Evolutionary conservation across 495 filamentous ascomycete species (phyloP).

Genomic region (Venustampulla echinocandica): DNA sequence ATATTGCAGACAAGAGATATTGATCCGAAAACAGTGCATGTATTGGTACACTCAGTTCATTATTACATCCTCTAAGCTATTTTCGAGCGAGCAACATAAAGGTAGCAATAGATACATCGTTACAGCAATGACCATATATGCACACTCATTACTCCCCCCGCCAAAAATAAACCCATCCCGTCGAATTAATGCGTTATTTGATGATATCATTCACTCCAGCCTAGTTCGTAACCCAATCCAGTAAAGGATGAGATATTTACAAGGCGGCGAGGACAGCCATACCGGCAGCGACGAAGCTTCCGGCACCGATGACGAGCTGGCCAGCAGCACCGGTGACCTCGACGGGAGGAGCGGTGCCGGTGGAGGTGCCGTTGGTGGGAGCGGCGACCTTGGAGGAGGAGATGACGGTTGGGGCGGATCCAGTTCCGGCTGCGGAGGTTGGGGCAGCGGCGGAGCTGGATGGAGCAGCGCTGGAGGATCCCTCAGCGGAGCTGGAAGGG

Average conservation of each 20-base stretch:
- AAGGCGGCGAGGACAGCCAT: constrained; percentile 6
- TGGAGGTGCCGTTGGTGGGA: constrained; percentile 17
- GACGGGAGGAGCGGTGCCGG: constrained; percentile 14
- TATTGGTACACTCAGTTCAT: neutral
- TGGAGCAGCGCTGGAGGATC: constrained; percentile 29
- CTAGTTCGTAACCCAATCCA: neutral
- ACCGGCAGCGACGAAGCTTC: constrained; percentile 2
- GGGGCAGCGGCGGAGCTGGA: constrained; percentile 20
- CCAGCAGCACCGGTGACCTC: constrained; percentile 23
- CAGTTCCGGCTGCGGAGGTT: constrained; percentile 20
- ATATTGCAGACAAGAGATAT: no score
- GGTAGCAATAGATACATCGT: neutral
- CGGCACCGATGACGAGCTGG: constrained; percentile 10
- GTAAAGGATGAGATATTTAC: neutral
- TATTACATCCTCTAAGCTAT: neutral
- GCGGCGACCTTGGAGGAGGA: constrained; percentile 21
- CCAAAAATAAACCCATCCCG: neutral
- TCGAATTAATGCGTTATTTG: neutral
- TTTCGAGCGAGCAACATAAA: no score
- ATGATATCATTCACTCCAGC: neutral
- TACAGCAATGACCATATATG: neutral
- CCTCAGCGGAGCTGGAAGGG: constrained; percentile 5
- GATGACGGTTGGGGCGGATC: constrained; percentile 30
- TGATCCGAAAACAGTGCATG: no score
- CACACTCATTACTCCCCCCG: neutral